Base-by-base conservation (phyloP, 306 rosid species). In the Cyamopsis tetragonoloba region DNA sequence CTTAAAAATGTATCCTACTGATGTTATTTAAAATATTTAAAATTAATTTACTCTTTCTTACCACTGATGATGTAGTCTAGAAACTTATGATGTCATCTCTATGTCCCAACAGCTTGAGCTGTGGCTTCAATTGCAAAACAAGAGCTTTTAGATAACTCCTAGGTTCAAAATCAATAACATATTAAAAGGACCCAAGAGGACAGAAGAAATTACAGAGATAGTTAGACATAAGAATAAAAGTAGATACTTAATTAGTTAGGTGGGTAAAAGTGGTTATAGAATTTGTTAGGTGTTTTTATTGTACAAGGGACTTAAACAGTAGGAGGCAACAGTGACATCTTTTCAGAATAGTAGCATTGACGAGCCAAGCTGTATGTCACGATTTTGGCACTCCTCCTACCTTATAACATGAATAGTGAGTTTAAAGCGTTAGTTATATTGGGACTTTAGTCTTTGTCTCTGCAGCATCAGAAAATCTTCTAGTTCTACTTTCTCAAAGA, bases 61-160 rank as follows among this genome's bases (percentile, higher is more conserved):
- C 35, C 44, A 12, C 35, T 49, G 75, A 26, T 34, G 66, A 30
- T 27, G 44, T 47, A 46, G 15, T 37, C 74, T 41, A 13, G 39
- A 49, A 63, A 42, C 54, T 68, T 26, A 24, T 42, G 56, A 49
- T 34, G 43, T 20, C 38, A 44, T 64, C 35, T 48, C n/a, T n/a
- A n/a, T n/a, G n/a, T n/a, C n/a, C n/a, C n/a, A 31, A 39, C 15
- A 19, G 68, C 66, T 55, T 42, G 42, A 73, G 50, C 50, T 68
- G 47, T 68, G 62, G 49, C 69, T 79, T 50, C 44, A 38, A 61
- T 22, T 0, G 47, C 6, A 48, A 69, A 23, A 39, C 49, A 30
- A 13, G 7, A 42, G 11, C 42, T 68, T 68, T 44, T 47, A 30
- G 51, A 69, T 7, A 68, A 24, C 27, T 60, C 38, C 22, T 26